Evolutionary conservation across 192 early-diverging fungal species (phyloP).

Genomic region (Umbelopsis isabellina): DNA sequence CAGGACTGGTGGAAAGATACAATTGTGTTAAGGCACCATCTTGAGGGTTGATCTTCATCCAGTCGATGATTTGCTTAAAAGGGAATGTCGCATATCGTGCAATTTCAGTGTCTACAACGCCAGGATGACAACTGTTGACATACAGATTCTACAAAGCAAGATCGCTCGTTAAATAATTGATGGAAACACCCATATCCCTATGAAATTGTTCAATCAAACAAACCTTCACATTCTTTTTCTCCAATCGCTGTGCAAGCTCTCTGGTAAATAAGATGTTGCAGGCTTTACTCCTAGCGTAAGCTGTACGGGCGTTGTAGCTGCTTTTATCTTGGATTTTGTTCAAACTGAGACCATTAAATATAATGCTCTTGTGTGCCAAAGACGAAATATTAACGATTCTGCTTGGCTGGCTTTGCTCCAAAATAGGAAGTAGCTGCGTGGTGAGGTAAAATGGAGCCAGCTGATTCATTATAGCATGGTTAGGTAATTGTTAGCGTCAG

Average conservation of each 20-base stretch:
- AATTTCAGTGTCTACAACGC: constrained; percentile 30
- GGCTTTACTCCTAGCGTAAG: constrained; percentile 28
- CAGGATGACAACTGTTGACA: constrained; percentile 36
- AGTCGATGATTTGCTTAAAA: neutral
- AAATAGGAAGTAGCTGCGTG: constrained; percentile 25
- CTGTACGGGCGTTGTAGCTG: constrained; percentile 20
- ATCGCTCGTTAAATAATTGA: neutral
- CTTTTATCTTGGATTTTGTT: constrained; percentile 27
- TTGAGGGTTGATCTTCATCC: constrained; percentile 26
- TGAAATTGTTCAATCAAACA: too few species aligned
- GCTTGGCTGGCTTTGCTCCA: constrained; percentile 28
- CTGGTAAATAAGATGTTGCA: constrained; percentile 37
- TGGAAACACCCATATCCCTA: too few species aligned
- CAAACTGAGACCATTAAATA: constrained; percentile 23
- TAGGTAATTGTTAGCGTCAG: neutral
- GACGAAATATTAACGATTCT: constrained; percentile 42
- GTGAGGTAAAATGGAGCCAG: constrained; percentile 44
- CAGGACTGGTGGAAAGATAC: constrained; percentile 55
- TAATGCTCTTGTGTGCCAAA: constrained; percentile 4
- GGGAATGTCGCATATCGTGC: constrained; percentile 23
- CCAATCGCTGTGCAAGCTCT: constrained; percentile 29
- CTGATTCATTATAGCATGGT: neutral
- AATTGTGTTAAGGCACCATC: constrained; percentile 52
- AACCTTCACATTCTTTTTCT: constrained; percentile 34
- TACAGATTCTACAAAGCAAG: constrained; percentile 15